These are phyloP conservation scores for Nymphaea colorata DNA, from an alignment of 164 flowering plant genomes.

Conservation along the genomic window DNA sequence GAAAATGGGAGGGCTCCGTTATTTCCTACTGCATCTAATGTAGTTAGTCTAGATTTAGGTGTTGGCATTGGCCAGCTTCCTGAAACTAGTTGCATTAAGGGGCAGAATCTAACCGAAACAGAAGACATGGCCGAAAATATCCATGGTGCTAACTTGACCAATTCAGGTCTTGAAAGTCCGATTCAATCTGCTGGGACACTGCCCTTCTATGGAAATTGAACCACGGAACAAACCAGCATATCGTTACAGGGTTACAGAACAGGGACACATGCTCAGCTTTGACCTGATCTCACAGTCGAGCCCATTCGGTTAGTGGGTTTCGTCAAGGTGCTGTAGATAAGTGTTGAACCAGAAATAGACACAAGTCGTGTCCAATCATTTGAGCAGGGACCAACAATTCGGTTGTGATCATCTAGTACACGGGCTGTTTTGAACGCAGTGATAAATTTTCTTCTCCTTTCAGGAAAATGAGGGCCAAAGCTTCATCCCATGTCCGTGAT, in stretches of 20 bases:
- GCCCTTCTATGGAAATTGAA: neutral
- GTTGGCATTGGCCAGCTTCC: conserved; percentile 50
- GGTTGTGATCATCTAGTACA: too few species aligned
- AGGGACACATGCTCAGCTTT: neutral
- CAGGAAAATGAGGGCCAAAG: too few species aligned
- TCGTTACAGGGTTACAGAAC: neutral
- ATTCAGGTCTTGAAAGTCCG: neutral
- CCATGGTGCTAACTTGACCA: neutral
- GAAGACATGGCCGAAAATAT: neutral
- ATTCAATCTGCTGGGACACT: neutral
- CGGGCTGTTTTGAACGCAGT: too few species aligned
- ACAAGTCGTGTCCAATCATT: too few species aligned
- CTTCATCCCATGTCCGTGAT: too few species aligned
- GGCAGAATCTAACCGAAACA: neutral
- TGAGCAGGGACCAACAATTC: too few species aligned
- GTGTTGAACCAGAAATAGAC: too few species aligned
- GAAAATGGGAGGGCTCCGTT: neutral
- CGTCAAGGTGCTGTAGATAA: neutral
- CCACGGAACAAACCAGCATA: neutral
- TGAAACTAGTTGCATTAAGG: conserved; percentile 35
- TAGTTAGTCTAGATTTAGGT: conserved; percentile 80
- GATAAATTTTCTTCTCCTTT: too few species aligned
- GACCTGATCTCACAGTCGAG: neutral
- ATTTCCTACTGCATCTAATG: conserved; percentile 16
- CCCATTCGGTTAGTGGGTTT: neutral